A percentile compares a stretch with the other conserved stretches of the same genome.
These are phyloP conservation scores for Lactarius deliciosus DNA, from an alignment of 768 basidiomycete genomes.

Conservation along the genomic window DNA sequence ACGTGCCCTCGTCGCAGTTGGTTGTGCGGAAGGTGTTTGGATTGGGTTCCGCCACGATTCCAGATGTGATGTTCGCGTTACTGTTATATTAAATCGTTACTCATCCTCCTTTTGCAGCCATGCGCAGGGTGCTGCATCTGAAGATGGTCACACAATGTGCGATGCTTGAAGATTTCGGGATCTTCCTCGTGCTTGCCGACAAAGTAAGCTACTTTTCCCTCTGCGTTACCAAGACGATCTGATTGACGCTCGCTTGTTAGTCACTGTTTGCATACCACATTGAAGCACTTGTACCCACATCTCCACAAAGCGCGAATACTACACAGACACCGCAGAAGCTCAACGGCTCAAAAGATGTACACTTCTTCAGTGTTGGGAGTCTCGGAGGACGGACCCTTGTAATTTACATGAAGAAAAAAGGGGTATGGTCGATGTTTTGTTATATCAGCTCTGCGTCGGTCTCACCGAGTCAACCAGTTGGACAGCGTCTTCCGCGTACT, in stretches of 20 bases:
- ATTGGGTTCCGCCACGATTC: conserved; percentile 91
- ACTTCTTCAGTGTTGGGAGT: conserved; percentile 93
- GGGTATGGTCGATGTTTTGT: conserved; percentile 43
- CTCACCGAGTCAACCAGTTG: conserved; percentile 41
- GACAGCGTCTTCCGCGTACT: conserved; percentile 96
- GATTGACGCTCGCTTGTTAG: conserved; percentile 37
- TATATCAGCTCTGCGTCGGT: conserved; percentile 28
- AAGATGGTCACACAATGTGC: conserved; percentile 95
- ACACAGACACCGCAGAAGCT: conserved; percentile 87
- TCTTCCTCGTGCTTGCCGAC: conserved; percentile 93
- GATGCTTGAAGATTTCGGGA: conserved; percentile 94
- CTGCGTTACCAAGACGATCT: not conserved
- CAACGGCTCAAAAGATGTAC: conserved; percentile 87
- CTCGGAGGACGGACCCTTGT: conserved; percentile 86
- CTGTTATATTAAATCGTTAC: conserved; percentile 1
- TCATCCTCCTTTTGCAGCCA: conserved; percentile 48
- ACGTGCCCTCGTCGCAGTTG: conserved; percentile 85
- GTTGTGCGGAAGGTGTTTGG: conserved; percentile 95
- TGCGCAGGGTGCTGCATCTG: conserved; percentile 90
- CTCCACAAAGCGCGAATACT: conserved; percentile 62
- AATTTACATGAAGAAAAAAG: conserved; percentile 95
- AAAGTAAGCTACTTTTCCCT: conserved; percentile 49
- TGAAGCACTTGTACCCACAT: conserved; percentile 92
- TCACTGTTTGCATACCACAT: conserved; percentile 93
- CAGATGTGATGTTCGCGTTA: conserved; percentile 52